phyloP scores from a whole-genome alignment of 306 rosid genomes.

The Hylodesmum podocarpum region DNA sequence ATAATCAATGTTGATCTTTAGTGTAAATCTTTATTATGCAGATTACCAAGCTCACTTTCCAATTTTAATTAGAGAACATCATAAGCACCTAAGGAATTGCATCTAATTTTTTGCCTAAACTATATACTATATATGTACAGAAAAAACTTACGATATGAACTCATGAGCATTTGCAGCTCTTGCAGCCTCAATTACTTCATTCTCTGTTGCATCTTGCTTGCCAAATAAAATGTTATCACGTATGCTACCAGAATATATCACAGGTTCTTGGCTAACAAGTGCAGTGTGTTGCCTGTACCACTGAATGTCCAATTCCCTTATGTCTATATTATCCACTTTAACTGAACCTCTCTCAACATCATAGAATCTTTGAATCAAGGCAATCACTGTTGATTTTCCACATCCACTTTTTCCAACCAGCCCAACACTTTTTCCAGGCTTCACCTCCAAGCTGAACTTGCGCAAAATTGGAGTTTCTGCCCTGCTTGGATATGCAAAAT shows the following conservation, averaged over 20 bases:
- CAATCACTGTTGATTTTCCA: slow-evolving; percentile 91
- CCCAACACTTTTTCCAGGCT: slow-evolving; percentile 77
- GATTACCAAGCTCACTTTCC: too few species aligned
- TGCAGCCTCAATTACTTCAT: slow-evolving; percentile 80
- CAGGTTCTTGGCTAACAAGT: slow-evolving; percentile 95
- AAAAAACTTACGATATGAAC: slow-evolving; percentile 75
- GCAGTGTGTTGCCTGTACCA: slow-evolving; percentile 81
- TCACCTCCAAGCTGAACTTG: slow-evolving; percentile 78
- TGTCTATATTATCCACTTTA: slow-evolving; percentile 76
- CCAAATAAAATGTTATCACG: slow-evolving; percentile 80
- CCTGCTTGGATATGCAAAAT: slow-evolving; percentile 79
- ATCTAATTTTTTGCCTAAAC: too few species aligned
- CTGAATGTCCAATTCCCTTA: slow-evolving; percentile 70
- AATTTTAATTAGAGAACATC: too few species aligned
- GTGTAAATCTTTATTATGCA: too few species aligned
- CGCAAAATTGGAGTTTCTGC: slow-evolving; percentile 54
- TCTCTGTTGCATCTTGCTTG: slow-evolving; percentile 70
- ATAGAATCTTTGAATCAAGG: slow-evolving; percentile 75
- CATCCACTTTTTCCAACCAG: slow-evolving; percentile 92
- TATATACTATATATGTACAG: background rate
- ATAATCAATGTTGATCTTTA: too few species aligned
- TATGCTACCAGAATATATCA: slow-evolving; percentile 70
- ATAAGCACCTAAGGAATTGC: too few species aligned
- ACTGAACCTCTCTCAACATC: slow-evolving; percentile 76
- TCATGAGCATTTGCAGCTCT: slow-evolving; percentile 89